Conservation (phyloP, 345 rosid genomes). For the Bruguiera sexangula region DNA sequence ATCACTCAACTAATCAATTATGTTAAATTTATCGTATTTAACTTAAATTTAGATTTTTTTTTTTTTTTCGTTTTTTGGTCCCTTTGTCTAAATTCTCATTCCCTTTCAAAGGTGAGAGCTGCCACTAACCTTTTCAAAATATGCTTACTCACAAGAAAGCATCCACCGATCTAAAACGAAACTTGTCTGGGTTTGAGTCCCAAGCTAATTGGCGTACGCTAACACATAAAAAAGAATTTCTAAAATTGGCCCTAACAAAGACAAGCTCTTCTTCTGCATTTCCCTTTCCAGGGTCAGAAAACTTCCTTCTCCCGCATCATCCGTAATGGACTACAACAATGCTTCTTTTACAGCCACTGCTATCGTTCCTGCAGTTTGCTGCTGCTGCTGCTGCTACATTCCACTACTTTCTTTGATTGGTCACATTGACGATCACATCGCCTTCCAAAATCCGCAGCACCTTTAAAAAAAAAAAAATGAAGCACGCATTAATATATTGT, state of each 20-base stretch:
- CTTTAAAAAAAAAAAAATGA: conserved; percentile 30
- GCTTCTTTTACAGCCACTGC: too few relatives aligned
- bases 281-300: too few relatives aligned
- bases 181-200: too few relatives aligned
- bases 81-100: too few relatives aligned
- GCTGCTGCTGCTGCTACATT: not conserved
- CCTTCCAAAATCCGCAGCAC: conserved; percentile 87
- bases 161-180: not conserved
- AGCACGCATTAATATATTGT: conserved; percentile 3
- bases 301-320: too few relatives aligned
- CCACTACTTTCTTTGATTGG: conserved; percentile 11
- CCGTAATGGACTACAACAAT: too few relatives aligned
- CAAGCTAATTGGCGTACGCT: not conserved
- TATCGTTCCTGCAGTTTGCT: not conserved
- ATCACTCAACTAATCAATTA: too few relatives aligned
- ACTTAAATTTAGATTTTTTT: too few relatives aligned
- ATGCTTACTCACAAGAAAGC: not conserved
- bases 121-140: too few relatives aligned
- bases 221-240: not conserved
- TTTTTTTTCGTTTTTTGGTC: too few relatives aligned
- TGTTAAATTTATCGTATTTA: too few relatives aligned
- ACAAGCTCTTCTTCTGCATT: not conserved
- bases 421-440: conserved; percentile 41
- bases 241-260: not conserved
- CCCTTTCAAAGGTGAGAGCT: too few relatives aligned